These are phyloP conservation scores for Vanderwaltozyma yarrowii DNA, from an alignment of 805 yeast species.

Conservation along the genomic window DNA sequence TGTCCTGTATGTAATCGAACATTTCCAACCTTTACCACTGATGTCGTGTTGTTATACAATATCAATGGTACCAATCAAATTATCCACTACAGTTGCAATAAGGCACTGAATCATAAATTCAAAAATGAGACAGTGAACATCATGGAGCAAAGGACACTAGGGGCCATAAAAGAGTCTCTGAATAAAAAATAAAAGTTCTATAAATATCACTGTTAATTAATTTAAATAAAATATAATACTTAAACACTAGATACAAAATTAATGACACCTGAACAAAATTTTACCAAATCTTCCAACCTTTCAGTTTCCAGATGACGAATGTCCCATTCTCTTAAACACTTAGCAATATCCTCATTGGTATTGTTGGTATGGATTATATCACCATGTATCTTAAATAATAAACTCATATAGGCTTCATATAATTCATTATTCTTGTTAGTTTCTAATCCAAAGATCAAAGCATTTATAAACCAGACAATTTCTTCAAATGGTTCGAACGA, in stretches of 20 bases:
- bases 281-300: conserved; percentile 54
- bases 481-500: conserved; percentile 59
- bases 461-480: conserved; percentile 53
- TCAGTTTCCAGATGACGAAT: conserved; percentile 34
- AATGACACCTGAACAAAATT: conserved; percentile 75
- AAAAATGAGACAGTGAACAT: too few species aligned
- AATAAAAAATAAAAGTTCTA: background rate
- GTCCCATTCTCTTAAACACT: conserved; percentile 43
- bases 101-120: too few species aligned
- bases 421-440: conserved; percentile 60
- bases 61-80: conserved; percentile 9
- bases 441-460: conserved; percentile 49
- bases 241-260: conserved; percentile 38
- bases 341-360: conserved; percentile 32
- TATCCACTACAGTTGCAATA: conserved; percentile 24
- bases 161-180: background rate
- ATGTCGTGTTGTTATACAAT: conserved; percentile 12
- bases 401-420: conserved; percentile 67
- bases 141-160: background rate
- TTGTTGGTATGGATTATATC: conserved; percentile 50
- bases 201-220: too few species aligned
- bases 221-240: background rate
- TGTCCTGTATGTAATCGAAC: conserved; percentile 51
- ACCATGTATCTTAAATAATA: conserved; percentile 70
- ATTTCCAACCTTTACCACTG: conserved; percentile 12